Evolutionary conservation across 306 rosid genomes (phyloP), one percentile per base, ranked within the genome.

Genomic region (Castanospermum australe): DNA sequence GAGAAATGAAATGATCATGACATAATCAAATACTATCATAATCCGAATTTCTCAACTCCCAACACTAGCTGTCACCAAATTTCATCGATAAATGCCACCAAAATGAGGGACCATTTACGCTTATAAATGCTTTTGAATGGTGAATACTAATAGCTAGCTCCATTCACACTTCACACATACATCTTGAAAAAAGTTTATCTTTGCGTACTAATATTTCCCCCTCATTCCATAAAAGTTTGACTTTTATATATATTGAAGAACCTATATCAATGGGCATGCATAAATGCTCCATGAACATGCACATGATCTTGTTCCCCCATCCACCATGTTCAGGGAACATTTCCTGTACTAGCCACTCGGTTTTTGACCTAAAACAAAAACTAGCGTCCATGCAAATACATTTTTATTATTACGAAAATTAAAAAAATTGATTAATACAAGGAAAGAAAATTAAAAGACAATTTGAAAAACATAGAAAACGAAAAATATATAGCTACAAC

Each of bases 281-380:
- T 84, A 82, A 90, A 89, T 90, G 91, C 87, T 67, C 66, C 86
- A 66, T 80, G 80, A 70, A 70, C 82, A 67, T 82, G 90, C 97
- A 90, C 96, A 91, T 93, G 96, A 63, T 77, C 39, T 48, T 90
- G 98, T 88, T 85, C 81, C 97, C 90, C 68, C 83, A 55, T 73
- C 75, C 70, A 89, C 57, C 80, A 17, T 74, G 55, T 61, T 59
- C 51, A 65, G 67, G 65, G 69, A 69, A 79, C 91, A 78, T 84
- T 80, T 76, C 64, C 82, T 80, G 67, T 87, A 90, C 83, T 55
- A 6, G 17, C 67, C 42, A 42, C 51, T 45, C 32, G 57, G 48
- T 63, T 76, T 67, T 38, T 71, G 79, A 25, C 78, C 71, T 70
- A 47, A 83, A 61, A 67, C 57, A 77, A 71, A 63, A 61, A 59